Evolutionary conservation across 345 rosid genomes (phyloP).

Genomic region (Arabis hirsuta): DNA sequence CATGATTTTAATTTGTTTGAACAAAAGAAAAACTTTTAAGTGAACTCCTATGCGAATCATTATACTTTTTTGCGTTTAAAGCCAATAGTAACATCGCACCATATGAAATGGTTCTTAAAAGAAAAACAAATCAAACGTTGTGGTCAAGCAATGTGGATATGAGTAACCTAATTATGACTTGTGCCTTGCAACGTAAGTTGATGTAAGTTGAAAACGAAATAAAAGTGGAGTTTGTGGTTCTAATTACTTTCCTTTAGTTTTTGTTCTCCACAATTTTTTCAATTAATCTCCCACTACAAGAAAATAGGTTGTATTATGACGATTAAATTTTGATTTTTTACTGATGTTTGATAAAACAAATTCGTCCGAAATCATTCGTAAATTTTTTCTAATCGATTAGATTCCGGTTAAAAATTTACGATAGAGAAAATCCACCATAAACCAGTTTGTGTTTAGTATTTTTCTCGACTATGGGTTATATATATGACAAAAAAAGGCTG

Average conservation of each 20-base stretch:
- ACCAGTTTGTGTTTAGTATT: too few relatives aligned
- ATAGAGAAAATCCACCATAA: too few relatives aligned
- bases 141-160: slow-evolving; percentile 42
- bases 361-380: too few relatives aligned
- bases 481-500: too few relatives aligned
- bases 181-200: slow-evolving; percentile 42
- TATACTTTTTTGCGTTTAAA: slow-evolving; percentile 5
- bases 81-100: slow-evolving; percentile 41
- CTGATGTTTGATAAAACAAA: too few relatives aligned
- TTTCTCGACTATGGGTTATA: too few relatives aligned
- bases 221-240: slow-evolving; percentile 27
- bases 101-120: slow-evolving; percentile 9
- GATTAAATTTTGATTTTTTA: too few relatives aligned
- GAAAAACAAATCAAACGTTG: slow-evolving; percentile 44
- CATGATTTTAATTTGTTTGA: not conserved
- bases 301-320: too few relatives aligned
- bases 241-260: slow-evolving; percentile 19
- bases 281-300: too few relatives aligned
- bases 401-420: too few relatives aligned
- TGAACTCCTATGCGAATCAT: slow-evolving; percentile 23
- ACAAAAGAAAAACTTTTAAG: slow-evolving; percentile 4
- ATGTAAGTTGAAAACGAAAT: slow-evolving; percentile 33
- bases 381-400: too few relatives aligned
- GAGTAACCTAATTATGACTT: slow-evolving; percentile 46
- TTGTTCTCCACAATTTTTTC: too few relatives aligned